Evolutionary conservation across 2,329 filamentous ascomycete genomes (phyloP), one percentile per base, ranked within the genome.

Genomic region (Geosmithia putterillii): DNA sequence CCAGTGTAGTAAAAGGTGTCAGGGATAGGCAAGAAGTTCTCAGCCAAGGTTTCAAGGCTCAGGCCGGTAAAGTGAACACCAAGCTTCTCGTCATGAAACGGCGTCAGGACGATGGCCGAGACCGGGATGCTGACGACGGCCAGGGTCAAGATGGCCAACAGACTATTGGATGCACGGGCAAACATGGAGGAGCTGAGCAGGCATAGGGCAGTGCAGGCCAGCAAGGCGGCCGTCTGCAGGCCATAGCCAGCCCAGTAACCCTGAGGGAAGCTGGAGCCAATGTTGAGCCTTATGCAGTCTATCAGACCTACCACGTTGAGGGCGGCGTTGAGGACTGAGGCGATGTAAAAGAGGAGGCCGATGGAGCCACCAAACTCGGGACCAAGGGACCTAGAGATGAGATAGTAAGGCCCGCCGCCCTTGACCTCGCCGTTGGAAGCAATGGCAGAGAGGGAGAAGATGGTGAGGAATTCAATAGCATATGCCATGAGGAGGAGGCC

Each of bases 341-440:
- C 86, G n/a, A 94, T 69, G 57, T 92, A 94, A 61, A 94, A 94
- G 12, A 94, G 76, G 20, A 94, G 73, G 2, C 87, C 87, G 49
- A 94, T 94, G 2, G 85, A 87, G 15, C 87, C 87, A 21, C 87
- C 87, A 57, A 94, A 94, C 54, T 94, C 87, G 7, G 87, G 86
- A 0, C 87, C 87, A 3, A 94, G 66, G 38, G 84, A 89, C 47
- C 87, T 75, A 7, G 86, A 94, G 45, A 94, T 94, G 45, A 94
- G 68, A 54, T 90, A 94, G 57, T 94, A 94, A 34, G 87, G 86
- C 42, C 87, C 87, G 14, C 87, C 87, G 14, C 86, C 87, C 52
- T 86, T 81, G 44, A 94, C 87, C 40, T 88, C 89, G 21, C 87
- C 87, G 58, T 94, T 94, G 2, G 86, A 89, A 28, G 87, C 87